Percentiles rank a stretch among this genome's conserved stretches.
Evolutionary conservation across 2,329 filamentous ascomycete species (phyloP).

Genomic region (Colletotrichum cordylinicola): DNA sequence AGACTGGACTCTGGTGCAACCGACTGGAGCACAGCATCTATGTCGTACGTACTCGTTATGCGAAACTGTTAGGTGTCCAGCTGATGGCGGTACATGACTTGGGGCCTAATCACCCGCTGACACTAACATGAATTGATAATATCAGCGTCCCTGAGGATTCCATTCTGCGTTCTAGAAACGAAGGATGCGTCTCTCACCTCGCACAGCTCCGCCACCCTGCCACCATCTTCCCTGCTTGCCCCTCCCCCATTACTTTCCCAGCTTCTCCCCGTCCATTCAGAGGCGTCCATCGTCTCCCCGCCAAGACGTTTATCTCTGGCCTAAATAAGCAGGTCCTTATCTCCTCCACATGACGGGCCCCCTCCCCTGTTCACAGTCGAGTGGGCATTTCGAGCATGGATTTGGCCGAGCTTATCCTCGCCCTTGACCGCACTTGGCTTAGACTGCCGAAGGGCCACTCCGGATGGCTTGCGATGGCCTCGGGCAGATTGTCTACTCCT

Average conservation of each 20-base stretch:
- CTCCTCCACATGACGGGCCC: conserved; percentile 15
- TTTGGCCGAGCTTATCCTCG: conserved; percentile 18
- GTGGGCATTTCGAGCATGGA: neutral
- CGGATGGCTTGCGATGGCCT: neutral
- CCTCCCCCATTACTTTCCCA: neutral
- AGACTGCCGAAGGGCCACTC: conserved; percentile 8
- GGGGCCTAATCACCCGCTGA: neutral
- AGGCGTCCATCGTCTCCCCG: neutral
- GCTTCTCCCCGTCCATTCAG: conserved; percentile 1
- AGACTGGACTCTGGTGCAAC: neutral
- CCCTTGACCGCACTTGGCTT: conserved; percentile 4
- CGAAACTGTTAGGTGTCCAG: conserved; percentile 12
- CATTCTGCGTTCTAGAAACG: conserved; percentile 16
- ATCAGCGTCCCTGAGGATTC: neutral
- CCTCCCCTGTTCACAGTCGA: neutral
- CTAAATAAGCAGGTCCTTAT: conserved; percentile 22
- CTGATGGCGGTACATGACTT: neutral
- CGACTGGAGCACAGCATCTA: neutral
- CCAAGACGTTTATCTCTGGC: conserved; percentile 22
- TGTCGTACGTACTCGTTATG: conserved; percentile 9
- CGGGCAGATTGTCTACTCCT: neutral
- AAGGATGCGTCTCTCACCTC: neutral
- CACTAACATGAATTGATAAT: conserved; percentile 15
- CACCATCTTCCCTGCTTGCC: conserved; percentile 16
- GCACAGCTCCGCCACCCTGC: conserved; percentile 1